Evolutionary conservation across 1,284 basidiomycete genomes (phyloP).

Genomic region (Trametes polyzona): DNA sequence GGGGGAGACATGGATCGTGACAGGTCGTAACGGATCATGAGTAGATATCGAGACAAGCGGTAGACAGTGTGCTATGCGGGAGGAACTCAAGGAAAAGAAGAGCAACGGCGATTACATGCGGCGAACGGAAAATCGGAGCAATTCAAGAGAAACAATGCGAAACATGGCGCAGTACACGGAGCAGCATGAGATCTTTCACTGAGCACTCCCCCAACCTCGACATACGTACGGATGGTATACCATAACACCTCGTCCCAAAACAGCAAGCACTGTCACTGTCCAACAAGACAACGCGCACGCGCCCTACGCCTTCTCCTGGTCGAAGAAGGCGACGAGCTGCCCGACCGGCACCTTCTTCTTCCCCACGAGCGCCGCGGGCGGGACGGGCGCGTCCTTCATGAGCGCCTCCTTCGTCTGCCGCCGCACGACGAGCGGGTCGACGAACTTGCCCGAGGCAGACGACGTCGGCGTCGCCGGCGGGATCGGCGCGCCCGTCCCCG

Average conservation of each 20-base stretch:
- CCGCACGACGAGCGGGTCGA: constrained; percentile 73
- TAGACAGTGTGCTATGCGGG: constrained; percentile 5
- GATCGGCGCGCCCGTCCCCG: constrained; percentile 23
- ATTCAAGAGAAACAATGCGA: too few species aligned
- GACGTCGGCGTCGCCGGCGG: constrained; percentile 29
- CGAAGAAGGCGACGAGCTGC: constrained; percentile 82
- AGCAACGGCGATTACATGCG: constrained; percentile 13
- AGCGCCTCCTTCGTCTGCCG: constrained; percentile 58
- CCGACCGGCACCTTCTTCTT: constrained; percentile 71
- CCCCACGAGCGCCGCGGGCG: constrained; percentile 41
- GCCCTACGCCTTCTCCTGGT: constrained; percentile 56
- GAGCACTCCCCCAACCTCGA: not conserved
- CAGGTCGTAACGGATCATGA: constrained; percentile 19
- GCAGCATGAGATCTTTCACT: constrained; percentile 4
- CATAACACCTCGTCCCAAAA: constrained; percentile 2
- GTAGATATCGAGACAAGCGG: constrained; percentile 9
- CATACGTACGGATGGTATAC: too few species aligned
- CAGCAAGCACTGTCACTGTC: not conserved
- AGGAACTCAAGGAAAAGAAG: constrained; percentile 4
- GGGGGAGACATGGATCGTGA: constrained; percentile 15
- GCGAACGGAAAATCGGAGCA: constrained; percentile 10
- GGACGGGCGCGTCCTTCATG: constrained; percentile 41
- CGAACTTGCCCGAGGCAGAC: constrained; percentile 61
- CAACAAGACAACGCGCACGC: not conserved
- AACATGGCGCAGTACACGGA: constrained; percentile 5